Base-by-base conservation (phyloP, 140 eudicot species). In the Oenanthe javanica region DNA sequence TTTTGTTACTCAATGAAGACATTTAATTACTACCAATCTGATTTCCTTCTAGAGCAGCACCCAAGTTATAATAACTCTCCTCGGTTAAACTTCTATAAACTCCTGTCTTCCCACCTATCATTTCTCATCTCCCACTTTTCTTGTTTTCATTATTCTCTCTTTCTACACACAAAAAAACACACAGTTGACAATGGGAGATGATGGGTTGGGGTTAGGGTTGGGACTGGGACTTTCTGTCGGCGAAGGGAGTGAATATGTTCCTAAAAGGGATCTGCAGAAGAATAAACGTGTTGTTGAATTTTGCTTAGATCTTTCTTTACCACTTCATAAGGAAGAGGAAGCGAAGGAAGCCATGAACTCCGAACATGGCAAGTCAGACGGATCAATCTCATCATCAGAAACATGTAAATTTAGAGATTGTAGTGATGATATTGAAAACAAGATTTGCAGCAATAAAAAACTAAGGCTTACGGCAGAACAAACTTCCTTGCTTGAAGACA, bases 401-500 rank as follows among this genome's bases (percentile, higher is more conserved):
- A 48, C 77, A 18, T 73, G 49, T 45, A 45, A 45, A 9, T 19
- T 43, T 38, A 11, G 27, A 38, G 52, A 73, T 46, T 73, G 14
- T 48, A 48, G 48, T 16, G 76, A 75, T 47, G 78, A 73, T 73
- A 46, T 0, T 0, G 38, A 48, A 49, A 74, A 46, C 77, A 75
- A 48, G 79, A 75, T 25, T 12, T n/a, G 79, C 79, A 48, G 59
- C 63, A 84, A 91, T 81, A 94, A 94, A 91, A 94, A 94, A 79
- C 97, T 94, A 6, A 88, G 98, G 88, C 90, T 94, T 52, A 92
- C 91, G 4, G 91, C 91, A 88, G 95, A 89, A 79, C 98, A 92
- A 54, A 89, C 96, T 80, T 96, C 96, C 72, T 82, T 92, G 74
- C 84, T 94, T 67, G 98, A 94, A 73, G 96, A 94, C 79, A 94